Evolutionary conservation across 208 protist genomes (phyloP).

Genomic region (Leishmania tropica): DNA sequence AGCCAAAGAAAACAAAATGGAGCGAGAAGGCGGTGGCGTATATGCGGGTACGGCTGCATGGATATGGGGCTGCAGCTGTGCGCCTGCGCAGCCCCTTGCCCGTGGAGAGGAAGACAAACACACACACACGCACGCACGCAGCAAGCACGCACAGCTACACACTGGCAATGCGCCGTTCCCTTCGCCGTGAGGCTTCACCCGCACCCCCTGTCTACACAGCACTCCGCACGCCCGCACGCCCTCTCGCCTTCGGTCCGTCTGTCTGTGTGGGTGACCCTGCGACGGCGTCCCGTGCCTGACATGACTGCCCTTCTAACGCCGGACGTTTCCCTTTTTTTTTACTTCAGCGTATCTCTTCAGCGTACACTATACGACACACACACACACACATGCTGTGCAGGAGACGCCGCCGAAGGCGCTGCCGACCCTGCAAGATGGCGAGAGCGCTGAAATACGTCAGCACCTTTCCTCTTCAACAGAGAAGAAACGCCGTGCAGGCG

Average conservation of each 20-base stretch:
- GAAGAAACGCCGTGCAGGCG: background rate
- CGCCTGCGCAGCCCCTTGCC: background rate
- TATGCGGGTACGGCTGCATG: background rate
- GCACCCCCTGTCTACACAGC: no score
- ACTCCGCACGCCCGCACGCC: no score
- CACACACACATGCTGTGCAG: background rate
- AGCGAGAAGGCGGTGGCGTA: background rate
- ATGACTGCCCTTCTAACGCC: no score
- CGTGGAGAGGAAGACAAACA: background rate
- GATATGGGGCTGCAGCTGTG: background rate
- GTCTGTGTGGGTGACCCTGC: background rate
- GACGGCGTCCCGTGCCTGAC: background rate
- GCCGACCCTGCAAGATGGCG: background rate
- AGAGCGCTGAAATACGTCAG: background rate
- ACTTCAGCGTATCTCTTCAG: no score
- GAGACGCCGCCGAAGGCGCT: background rate
- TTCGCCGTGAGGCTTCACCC: background rate
- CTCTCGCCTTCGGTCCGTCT: background rate
- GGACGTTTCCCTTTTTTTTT: no score
- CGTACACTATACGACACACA: no score
- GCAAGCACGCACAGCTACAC: background rate
- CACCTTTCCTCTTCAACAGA: background rate
- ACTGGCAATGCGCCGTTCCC: background rate
- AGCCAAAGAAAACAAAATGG: background rate
- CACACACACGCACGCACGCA: background rate